A percentile compares a stretch with the other conserved stretches of the same genome.
phyloP scores from a whole-genome alignment of 2,329 filamentous ascomycete species.

The Colletotrichum higginsianum region DNA sequence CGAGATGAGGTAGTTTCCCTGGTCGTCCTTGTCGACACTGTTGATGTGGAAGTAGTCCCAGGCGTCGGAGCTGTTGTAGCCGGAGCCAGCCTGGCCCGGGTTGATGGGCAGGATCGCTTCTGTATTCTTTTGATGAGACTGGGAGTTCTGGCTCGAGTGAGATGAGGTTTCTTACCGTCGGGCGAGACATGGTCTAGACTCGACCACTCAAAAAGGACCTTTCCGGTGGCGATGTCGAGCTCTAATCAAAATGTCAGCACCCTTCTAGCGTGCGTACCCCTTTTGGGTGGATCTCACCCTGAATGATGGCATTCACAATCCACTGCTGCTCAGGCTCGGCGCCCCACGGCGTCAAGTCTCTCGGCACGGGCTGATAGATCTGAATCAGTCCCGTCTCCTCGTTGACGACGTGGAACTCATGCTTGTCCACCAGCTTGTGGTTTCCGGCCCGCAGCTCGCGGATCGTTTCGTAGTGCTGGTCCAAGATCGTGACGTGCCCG shows the following conservation, averaged over 20 bases:
- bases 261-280: neutral
- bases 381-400: constrained; percentile 68
- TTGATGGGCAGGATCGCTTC: constrained; percentile 63
- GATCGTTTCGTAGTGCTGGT: neutral
- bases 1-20: constrained; percentile 50
- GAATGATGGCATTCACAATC: constrained; percentile 69
- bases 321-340: constrained; percentile 65
- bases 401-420: constrained; percentile 55
- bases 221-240: constrained; percentile 64
- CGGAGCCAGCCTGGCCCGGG: constrained; percentile 55
- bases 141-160: neutral
- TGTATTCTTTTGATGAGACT: constrained; percentile 40
- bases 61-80: constrained; percentile 49
- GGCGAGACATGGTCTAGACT: constrained; percentile 48
- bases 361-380: constrained; percentile 66
- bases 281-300: constrained; percentile 55
- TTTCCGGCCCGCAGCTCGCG: neutral
- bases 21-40: constrained; percentile 55
- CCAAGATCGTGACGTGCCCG: constrained; percentile 53
- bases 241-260: constrained; percentile 49
- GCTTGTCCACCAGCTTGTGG: neutral
- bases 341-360: constrained; percentile 61
- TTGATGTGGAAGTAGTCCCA: constrained; percentile 58
- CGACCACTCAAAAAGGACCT: constrained; percentile 64
- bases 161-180: constrained; percentile 41